Percentiles rank a stretch among this genome's conserved stretches.
These are phyloP conservation scores for Colletotrichum filicis DNA, from an alignment of 2,329 filamentous ascomycete genomes.

Conservation along the genomic window DNA sequence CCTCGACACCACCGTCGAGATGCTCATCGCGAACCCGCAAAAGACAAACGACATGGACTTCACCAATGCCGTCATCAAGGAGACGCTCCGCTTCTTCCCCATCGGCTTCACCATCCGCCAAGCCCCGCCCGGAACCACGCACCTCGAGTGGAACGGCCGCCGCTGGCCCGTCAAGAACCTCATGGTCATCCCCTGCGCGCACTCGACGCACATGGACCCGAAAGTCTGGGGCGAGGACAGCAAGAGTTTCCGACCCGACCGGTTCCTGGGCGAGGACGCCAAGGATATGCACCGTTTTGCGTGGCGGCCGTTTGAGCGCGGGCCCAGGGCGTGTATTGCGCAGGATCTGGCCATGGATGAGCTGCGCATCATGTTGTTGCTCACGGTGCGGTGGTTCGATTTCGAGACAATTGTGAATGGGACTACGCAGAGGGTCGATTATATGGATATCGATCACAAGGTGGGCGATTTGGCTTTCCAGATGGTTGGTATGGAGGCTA, in stretches of 20 bases:
- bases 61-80: constrained; percentile 63
- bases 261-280: constrained; percentile 46
- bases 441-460: constrained; percentile 40
- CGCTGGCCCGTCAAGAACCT: constrained; percentile 49
- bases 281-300: constrained; percentile 34
- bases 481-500: constrained; percentile 34
- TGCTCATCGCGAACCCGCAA: constrained; percentile 52
- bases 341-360: constrained; percentile 48
- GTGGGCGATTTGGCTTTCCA: constrained; percentile 39
- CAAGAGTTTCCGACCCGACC: constrained; percentile 51
- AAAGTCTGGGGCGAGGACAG: constrained; percentile 49
- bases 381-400: constrained; percentile 39
- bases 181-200: constrained; percentile 35
- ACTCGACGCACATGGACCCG: constrained; percentile 44
- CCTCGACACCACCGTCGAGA: constrained; percentile 47
- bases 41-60: constrained; percentile 61
- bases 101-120: constrained; percentile 55
- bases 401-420: constrained; percentile 38
- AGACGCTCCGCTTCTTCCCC: constrained; percentile 62
- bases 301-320: constrained; percentile 47
- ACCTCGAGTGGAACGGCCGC: constrained; percentile 50
- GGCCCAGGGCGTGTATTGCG: constrained; percentile 47
- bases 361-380: constrained; percentile 40
- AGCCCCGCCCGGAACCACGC: constrained; percentile 44
- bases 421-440: constrained; percentile 35